Evolutionary conservation across 768 basidiomycete genomes (phyloP).

Genomic region (Leccinum rimulosum): DNA sequence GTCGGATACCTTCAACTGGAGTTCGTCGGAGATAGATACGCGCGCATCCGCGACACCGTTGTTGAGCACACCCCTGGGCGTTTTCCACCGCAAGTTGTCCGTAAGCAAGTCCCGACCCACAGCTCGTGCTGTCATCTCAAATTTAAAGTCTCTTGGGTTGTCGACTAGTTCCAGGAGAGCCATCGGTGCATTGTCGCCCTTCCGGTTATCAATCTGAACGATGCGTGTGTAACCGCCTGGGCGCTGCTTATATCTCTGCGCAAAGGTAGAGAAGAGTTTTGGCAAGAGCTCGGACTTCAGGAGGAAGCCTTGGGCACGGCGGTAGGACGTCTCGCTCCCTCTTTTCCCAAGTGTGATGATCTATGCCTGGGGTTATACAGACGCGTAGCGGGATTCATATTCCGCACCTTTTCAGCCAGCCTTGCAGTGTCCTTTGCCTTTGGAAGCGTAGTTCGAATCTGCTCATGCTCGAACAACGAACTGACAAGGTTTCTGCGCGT

Average conservation of each 20-base stretch:
- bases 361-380: conserved; percentile 35
- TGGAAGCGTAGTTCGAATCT: conserved; percentile 92
- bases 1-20: conserved; percentile 35
- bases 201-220: conserved; percentile 84
- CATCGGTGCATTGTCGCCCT: conserved; percentile 90
- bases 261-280: conserved; percentile 82
- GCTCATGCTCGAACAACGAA: conserved; percentile 90
- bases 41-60: conserved; percentile 45
- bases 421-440: conserved; percentile 92
- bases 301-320: conserved; percentile 75
- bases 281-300: conserved; percentile 67
- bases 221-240: conserved; percentile 96
- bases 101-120: conserved; percentile 81
- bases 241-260: conserved; percentile 74
- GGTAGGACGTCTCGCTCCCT: conserved; percentile 65
- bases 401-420: conserved; percentile 83
- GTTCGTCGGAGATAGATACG: conserved; percentile 50
- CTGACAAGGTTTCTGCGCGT: conserved; percentile 82
- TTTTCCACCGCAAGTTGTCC: conserved; percentile 46
- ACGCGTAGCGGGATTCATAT: neutral
- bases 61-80: conserved; percentile 48
- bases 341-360: conserved; percentile 93
- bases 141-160: conserved; percentile 83
- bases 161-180: conserved; percentile 96
- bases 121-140: conserved; percentile 84